Conservation (phyloP, 108 stramenopile genomes). For the Hondaea fermentalgiana region DNA sequence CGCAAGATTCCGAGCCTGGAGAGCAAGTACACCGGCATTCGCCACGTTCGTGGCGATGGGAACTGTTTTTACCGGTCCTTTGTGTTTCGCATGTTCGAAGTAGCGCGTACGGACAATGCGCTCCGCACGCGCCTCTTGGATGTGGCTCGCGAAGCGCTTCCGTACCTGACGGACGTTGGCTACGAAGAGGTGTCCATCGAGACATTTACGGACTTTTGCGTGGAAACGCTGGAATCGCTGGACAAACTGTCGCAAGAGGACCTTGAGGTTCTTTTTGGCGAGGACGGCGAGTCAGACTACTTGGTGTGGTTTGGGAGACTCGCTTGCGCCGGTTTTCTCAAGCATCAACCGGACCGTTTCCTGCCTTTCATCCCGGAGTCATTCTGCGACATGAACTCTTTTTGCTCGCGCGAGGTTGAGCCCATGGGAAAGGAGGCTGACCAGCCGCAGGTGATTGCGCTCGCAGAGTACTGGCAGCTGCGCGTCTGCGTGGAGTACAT, state of each 20-base stretch:
- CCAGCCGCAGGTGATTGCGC: slow-evolving; percentile 33
- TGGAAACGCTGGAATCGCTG: slow-evolving; percentile 29
- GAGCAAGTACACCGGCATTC: slow-evolving; percentile 33
- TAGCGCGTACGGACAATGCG: background rate
- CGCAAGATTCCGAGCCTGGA: background rate
- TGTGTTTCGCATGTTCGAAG: slow-evolving; percentile 43
- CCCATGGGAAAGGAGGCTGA: slow-evolving; percentile 57
- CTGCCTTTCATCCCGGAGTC: slow-evolving; percentile 14
- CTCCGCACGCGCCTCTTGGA: background rate
- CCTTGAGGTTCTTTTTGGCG: slow-evolving; percentile 29
- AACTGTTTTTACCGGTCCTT: slow-evolving; percentile 56
- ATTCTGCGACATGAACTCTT: slow-evolving; percentile 21
- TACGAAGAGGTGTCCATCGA: slow-evolving; percentile 47
- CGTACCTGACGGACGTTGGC: slow-evolving; percentile 29
- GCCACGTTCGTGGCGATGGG: slow-evolving; percentile 51
- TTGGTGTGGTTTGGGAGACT: slow-evolving; percentile 45
- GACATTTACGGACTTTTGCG: slow-evolving; percentile 36
- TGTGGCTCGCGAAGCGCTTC: slow-evolving; percentile 16
- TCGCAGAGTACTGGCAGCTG: slow-evolving; percentile 39
- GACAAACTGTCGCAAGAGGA: slow-evolving; percentile 20
- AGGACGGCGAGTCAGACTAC: slow-evolving; percentile 26
- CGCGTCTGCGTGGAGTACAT: slow-evolving; percentile 45
- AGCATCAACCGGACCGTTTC: slow-evolving; percentile 36
- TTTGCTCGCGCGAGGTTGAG: slow-evolving; percentile 51
- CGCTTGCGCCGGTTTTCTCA: slow-evolving; percentile 38